phyloP scores from a whole-genome alignment of 148 eudicot species.

The Limonium bicolor region DNA sequence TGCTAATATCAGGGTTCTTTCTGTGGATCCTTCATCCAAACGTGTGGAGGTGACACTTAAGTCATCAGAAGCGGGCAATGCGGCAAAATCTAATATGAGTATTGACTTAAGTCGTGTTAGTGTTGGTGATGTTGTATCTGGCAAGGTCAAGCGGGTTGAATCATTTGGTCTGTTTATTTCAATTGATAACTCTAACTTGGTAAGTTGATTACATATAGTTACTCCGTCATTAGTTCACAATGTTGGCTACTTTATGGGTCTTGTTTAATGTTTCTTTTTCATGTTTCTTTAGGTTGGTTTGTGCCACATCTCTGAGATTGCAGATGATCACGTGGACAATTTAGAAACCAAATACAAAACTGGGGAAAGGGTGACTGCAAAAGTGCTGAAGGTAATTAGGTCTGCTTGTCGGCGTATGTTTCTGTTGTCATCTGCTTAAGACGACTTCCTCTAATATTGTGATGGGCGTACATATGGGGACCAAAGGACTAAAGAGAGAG shows the following conservation, averaged over 20 bases:
- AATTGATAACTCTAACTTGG: slow-evolving; percentile 52
- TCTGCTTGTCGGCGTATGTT: too few species aligned
- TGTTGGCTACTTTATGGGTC: slow-evolving; percentile 1
- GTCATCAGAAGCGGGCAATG: slow-evolving; percentile 21
- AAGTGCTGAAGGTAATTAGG: slow-evolving; percentile 62
- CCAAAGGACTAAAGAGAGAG: too few species aligned
- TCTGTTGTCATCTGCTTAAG: too few species aligned
- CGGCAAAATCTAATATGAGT: slow-evolving; percentile 23
- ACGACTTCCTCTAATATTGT: too few species aligned
- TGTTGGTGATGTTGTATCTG: slow-evolving; percentile 58
- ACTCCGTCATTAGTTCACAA: neutral
- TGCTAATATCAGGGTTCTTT: slow-evolving; percentile 53
- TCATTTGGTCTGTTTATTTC: slow-evolving; percentile 69
- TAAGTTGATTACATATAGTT: slow-evolving; percentile 7
- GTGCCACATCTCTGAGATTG: slow-evolving; percentile 85
- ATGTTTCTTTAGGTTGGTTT: slow-evolving; percentile 41
- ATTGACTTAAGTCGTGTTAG: slow-evolving; percentile 19
- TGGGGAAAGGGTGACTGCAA: slow-evolving; percentile 60
- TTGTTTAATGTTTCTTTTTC: slow-evolving; percentile 5
- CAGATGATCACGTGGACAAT: slow-evolving; percentile 51
- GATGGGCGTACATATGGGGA: too few species aligned
- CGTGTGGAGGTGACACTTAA: slow-evolving; percentile 79
- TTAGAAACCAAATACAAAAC: slow-evolving; percentile 44
- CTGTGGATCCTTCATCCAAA: slow-evolving; percentile 79
- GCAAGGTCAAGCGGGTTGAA: slow-evolving; percentile 69